Conservation (phyloP, 129 eudicot species). For the Artemisia argyi region DNA sequence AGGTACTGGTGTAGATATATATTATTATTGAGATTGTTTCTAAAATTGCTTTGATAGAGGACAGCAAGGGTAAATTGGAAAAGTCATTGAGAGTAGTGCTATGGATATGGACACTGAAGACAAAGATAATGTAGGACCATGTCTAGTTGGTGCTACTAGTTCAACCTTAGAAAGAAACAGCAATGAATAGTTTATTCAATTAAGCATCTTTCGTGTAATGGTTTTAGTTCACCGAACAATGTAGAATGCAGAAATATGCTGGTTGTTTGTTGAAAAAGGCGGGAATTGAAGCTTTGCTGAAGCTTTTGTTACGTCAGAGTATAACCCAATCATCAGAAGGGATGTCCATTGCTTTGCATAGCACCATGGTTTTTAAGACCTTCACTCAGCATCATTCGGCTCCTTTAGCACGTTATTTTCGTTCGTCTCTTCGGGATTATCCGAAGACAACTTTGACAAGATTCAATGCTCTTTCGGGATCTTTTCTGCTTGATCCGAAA, state of each 20-base stretch:
- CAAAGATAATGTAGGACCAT: constrained; percentile 54
- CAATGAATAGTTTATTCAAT: constrained; percentile 77
- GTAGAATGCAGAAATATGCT: constrained; percentile 94
- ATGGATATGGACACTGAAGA: constrained; percentile 84
- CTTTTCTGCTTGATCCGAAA: constrained; percentile 77
- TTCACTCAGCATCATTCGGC: constrained; percentile 94
- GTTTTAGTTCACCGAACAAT: constrained; percentile 93
- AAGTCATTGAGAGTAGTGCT: constrained; percentile 45
- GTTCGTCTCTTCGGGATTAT: constrained; percentile 78
- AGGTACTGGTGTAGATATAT: constrained; percentile 85
- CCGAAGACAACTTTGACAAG: constrained; percentile 66
- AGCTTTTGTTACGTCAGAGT: constrained; percentile 78
- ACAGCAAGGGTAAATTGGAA: constrained; percentile 39
- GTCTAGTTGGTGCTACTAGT: constrained; percentile 45
- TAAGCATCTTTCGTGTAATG: constrained; percentile 87
- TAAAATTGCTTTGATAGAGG: constrained; percentile 61
- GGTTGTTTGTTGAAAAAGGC: constrained; percentile 91
- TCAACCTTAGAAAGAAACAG: constrained; percentile 46
- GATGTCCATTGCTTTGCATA: constrained; percentile 94
- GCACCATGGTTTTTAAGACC: constrained; percentile 92
- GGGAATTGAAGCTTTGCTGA: constrained; percentile 81
- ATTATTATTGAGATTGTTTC: constrained; percentile 72
- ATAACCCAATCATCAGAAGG: constrained; percentile 93
- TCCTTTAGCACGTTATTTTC: constrained; percentile 84
- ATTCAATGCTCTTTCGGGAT: constrained; percentile 53